A percentile compares a stretch with the other conserved stretches of the same genome.
phyloP scores from a whole-genome alignment of 2,329 filamentous ascomycete species.

The Cercospora sp. region DNA sequence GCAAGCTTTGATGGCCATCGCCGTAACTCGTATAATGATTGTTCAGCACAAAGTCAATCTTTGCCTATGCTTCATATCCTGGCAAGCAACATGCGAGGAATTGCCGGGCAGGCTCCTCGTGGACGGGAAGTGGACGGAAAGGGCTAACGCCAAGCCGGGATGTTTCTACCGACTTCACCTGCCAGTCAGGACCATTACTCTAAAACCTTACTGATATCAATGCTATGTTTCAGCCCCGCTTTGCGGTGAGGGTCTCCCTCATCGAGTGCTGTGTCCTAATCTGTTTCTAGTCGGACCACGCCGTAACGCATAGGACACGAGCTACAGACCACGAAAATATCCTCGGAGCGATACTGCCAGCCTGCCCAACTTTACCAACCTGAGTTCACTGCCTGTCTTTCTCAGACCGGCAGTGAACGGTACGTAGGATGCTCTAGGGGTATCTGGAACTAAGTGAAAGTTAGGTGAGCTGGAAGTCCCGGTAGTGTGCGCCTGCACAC shows the following conservation, averaged over 20 bases:
- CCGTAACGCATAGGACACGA: neutral
- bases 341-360: neutral
- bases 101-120: neutral
- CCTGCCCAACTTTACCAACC: neutral
- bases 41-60: neutral
- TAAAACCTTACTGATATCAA: neutral
- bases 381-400: neutral
- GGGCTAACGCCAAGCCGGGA: neutral
- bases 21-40: neutral
- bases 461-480: neutral
- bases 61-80: neutral
- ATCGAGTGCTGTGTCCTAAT: neutral
- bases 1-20: neutral
- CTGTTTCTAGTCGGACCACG: neutral
- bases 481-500: neutral
- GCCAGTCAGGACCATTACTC: neutral
- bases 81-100: neutral
- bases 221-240: neutral
- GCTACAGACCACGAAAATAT: neutral
- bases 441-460: neutral
- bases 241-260: neutral
- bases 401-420: neutral
- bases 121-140: neutral
- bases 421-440: neutral
- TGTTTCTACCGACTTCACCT: neutral